phyloP scores from a whole-genome alignment of 768 basidiomycete species.

The Leccinum variicolor region DNA sequence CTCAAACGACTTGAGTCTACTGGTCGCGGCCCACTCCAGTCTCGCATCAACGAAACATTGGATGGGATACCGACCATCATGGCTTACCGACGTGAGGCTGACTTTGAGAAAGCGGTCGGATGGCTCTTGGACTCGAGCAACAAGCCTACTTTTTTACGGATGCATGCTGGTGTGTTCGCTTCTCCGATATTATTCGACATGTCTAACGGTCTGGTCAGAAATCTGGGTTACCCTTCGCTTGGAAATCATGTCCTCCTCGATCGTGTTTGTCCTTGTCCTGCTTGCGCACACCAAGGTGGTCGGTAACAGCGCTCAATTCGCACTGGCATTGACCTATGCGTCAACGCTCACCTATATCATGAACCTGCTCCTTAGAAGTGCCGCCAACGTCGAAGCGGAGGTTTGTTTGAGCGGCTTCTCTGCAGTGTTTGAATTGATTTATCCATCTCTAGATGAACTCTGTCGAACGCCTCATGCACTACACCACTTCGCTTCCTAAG shows the following conservation, averaged over 20 bases:
- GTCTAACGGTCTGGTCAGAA: constrained; percentile 14
- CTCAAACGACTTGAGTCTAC: constrained; percentile 45
- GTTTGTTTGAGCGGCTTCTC: constrained; percentile 1
- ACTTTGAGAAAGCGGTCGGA: constrained; percentile 23
- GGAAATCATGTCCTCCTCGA: constrained; percentile 27
- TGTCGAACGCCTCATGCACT: constrained; percentile 28
- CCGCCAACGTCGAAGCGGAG: constrained; percentile 28
- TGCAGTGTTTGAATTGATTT: background rate
- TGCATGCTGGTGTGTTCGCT: constrained; percentile 20
- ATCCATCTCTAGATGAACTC: constrained; percentile 21
- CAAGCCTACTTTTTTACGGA: constrained; percentile 27
- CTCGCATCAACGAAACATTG: constrained; percentile 50
- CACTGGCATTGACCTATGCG: constrained; percentile 28
- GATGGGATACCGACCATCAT: constrained; percentile 46
- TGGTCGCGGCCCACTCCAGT: constrained; percentile 46
- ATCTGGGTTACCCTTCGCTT: constrained; percentile 32
- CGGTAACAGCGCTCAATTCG: constrained; percentile 23
- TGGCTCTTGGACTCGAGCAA: constrained; percentile 24
- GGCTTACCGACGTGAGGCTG: constrained; percentile 38
- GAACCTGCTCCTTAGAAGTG: constrained; percentile 27
- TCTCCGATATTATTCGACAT: background rate
- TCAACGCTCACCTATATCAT: constrained; percentile 25
- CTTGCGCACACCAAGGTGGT: constrained; percentile 26
- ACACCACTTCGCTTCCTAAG: constrained; percentile 21
- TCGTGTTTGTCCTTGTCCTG: constrained; percentile 25